Evolutionary conservation across 2,329 filamentous ascomycete genomes (phyloP).

Genomic region (Cryphonectria japonica): DNA sequence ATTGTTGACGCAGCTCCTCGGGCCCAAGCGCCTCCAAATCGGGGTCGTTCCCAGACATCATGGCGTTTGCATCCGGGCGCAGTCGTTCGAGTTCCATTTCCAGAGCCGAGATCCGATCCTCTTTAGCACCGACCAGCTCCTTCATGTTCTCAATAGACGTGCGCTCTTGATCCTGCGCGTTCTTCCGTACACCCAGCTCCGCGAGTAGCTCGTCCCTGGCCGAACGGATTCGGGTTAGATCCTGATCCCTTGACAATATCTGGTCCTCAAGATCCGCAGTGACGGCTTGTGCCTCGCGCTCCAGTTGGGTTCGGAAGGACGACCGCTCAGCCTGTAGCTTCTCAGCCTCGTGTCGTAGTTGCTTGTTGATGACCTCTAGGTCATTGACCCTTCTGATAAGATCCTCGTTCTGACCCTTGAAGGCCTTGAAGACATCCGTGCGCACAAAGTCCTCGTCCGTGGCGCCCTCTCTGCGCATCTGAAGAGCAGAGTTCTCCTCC

Average conservation of each 20-base stretch:
- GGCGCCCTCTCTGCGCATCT: conserved; percentile 67
- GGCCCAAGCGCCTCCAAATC: conserved; percentile 62
- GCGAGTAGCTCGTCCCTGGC: conserved; percentile 83
- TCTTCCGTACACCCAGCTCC: conserved; percentile 79
- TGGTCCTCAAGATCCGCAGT: conserved; percentile 81
- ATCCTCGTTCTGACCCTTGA: conserved; percentile 90
- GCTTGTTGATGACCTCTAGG: conserved; percentile 84
- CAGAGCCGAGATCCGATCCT: conserved; percentile 78
- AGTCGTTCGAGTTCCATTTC: conserved; percentile 83
- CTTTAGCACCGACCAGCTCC: conserved; percentile 78
- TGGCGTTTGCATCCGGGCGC: conserved; percentile 51
- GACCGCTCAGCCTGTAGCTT: conserved; percentile 85
- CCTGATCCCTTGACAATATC: conserved; percentile 77
- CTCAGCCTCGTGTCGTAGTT: conserved; percentile 81
- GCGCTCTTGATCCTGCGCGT: conserved; percentile 76
- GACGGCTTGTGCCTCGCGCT: conserved; percentile 75
- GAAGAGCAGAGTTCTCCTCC: conserved; percentile 79
- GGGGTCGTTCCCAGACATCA: conserved; percentile 49
- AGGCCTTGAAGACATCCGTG: conserved; percentile 89
- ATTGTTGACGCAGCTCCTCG: conserved; percentile 75
- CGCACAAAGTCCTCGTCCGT: conserved; percentile 93
- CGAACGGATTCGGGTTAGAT: conserved; percentile 83
- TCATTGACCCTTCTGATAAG: conserved; percentile 91
- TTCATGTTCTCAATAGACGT: conserved; percentile 73
- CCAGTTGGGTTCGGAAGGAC: conserved; percentile 77